A percentile compares a stretch with the other conserved stretches of the same genome.
Evolutionary conservation across 179 eudicot genomes (phyloP).

Genomic region (Amaranthus tricolor): DNA sequence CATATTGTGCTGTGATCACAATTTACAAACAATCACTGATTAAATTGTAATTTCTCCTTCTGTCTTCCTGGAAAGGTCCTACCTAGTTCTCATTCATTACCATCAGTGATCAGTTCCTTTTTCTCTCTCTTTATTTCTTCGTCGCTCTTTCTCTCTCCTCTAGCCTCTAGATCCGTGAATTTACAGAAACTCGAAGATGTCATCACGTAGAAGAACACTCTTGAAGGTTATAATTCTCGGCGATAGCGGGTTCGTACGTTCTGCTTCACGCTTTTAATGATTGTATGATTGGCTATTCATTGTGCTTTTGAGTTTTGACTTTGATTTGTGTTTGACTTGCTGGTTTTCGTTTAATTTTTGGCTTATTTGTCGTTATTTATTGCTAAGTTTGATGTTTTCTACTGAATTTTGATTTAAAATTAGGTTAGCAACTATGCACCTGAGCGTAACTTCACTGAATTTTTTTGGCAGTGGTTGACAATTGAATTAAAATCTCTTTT

Average conservation of each 20-base stretch:
- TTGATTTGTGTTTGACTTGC: background rate
- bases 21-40: background rate
- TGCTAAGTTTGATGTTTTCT: background rate
- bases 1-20: too few species aligned
- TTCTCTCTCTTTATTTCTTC: constrained; percentile 3
- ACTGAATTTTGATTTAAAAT: background rate
- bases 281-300: too few species aligned
- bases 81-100: constrained; percentile 6
- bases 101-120: background rate
- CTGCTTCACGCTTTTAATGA: background rate
- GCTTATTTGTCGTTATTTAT: background rate
- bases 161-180: constrained; percentile 10
- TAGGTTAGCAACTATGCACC: background rate
- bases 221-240: constrained; percentile 53
- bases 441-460: too few species aligned
- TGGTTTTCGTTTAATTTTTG: background rate
- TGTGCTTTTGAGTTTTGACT: background rate
- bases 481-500: background rate
- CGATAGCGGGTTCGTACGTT: constrained; percentile 42
- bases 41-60: background rate
- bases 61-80: background rate
- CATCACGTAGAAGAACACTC: constrained; percentile 46
- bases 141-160: constrained; percentile 12
- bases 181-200: constrained; percentile 23
- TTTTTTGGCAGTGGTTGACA: background rate